A percentile compares a stretch with the other conserved stretches of the same genome.
phyloP scores from a whole-genome alignment of 179 eudicot species.

The Drosera spatulata region DNA sequence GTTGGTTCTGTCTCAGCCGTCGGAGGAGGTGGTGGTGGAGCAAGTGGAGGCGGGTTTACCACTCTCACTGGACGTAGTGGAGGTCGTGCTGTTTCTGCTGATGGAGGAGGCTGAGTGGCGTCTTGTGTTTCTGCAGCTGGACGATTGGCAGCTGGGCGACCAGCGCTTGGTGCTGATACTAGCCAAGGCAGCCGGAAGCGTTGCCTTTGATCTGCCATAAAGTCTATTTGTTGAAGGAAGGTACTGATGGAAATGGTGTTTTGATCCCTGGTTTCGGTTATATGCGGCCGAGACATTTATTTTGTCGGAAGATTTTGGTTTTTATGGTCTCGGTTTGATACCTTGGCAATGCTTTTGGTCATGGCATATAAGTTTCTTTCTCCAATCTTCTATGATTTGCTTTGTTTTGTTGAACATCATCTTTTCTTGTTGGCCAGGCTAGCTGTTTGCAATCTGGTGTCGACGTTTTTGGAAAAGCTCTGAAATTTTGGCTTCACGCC shows the following conservation, averaged over 20 bases:
- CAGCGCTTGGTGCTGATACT: constrained; percentile 8
- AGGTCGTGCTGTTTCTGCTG: constrained; percentile 14
- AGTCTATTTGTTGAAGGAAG: constrained; percentile 1
- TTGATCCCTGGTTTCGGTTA: not conserved
- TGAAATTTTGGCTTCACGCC: too few relatives aligned
- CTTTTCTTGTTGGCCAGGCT: too few relatives aligned
- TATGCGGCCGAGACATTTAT: not conserved
- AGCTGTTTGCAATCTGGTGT: too few relatives aligned
- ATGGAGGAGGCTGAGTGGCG: constrained; percentile 1
- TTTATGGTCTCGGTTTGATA: constrained; percentile 6
- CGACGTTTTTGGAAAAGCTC: too few relatives aligned
- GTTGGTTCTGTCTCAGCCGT: constrained; percentile 14
- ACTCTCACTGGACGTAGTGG: constrained; percentile 22
- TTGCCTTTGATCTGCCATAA: constrained; percentile 35
- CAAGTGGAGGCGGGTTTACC: constrained; percentile 15
- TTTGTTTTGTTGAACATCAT: not conserved
- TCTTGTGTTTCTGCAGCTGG: constrained; percentile 4
- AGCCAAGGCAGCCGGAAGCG: constrained; percentile 43
- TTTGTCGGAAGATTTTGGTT: not conserved
- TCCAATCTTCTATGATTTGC: not conserved
- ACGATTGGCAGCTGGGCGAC: not conserved
- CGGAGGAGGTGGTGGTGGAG: constrained; percentile 12
- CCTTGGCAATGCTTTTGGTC: constrained; percentile 5
- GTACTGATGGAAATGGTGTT: not conserved
- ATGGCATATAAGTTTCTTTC: not conserved